Conservation (phyloP, 1,284 basidiomycete genomes). For the Moniliella sp. region DNA sequence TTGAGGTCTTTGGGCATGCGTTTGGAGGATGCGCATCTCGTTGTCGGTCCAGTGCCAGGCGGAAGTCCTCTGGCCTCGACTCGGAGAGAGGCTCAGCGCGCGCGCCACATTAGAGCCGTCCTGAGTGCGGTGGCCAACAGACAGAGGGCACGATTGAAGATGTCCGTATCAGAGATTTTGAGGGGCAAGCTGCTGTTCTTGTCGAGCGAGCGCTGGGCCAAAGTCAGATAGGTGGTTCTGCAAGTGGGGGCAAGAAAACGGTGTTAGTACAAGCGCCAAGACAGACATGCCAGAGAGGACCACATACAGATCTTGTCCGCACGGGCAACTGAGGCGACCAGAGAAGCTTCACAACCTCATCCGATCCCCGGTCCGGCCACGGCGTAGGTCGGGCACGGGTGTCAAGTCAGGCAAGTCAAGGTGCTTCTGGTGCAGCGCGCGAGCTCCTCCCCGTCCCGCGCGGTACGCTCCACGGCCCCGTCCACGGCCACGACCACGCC, state of each 20-base stretch:
- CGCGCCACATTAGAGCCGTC: too few relatives aligned
- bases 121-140: too few relatives aligned
- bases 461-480: too few relatives aligned
- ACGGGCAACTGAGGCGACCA: constrained; percentile 14
- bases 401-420: neutral
- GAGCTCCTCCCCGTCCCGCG: too few relatives aligned
- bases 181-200: too few relatives aligned
- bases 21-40: too few relatives aligned
- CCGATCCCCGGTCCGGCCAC: constrained; percentile 46
- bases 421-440: constrained; percentile 7
- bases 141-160: too few relatives aligned
- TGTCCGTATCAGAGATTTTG: too few relatives aligned
- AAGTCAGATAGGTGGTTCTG: constrained; percentile 36
- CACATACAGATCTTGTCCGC: neutral
- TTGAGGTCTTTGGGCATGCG: too few relatives aligned
- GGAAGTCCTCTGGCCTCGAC: constrained; percentile 44
- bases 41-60: constrained; percentile 43
- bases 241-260: neutral
- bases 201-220: too few relatives aligned
- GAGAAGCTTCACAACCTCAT: constrained; percentile 49
- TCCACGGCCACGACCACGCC: too few relatives aligned
- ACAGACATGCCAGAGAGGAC: neutral
- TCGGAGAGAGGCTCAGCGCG: too few relatives aligned
- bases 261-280: neutral
- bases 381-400: neutral